Evolutionary conservation across 306 rosid genomes (phyloP).

Genomic region (Canavalia ensiformis): DNA sequence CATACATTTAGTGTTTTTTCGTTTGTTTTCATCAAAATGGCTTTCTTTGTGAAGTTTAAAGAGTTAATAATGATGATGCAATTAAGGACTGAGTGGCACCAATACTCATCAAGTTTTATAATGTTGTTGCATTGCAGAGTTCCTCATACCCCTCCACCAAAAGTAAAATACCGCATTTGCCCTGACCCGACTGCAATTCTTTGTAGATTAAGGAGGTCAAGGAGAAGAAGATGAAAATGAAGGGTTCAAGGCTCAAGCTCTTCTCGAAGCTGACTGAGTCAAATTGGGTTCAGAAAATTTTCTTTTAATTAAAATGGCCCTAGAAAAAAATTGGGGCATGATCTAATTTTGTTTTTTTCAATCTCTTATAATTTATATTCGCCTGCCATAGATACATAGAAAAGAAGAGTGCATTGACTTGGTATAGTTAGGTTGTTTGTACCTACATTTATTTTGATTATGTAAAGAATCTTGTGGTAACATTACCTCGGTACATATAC

Average conservation of each 20-base stretch:
- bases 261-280: background rate
- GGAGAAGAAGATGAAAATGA: constrained; percentile 56
- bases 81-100: background rate
- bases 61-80: constrained; percentile 24
- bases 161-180: constrained; percentile 78
- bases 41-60: background rate
- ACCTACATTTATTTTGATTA: constrained; percentile 17
- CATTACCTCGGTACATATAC: background rate
- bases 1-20: background rate
- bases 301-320: constrained; percentile 10
- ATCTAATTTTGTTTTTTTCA: background rate
- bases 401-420: constrained; percentile 20
- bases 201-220: constrained; percentile 73
- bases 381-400: background rate
- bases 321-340: background rate
- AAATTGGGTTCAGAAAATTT: background rate
- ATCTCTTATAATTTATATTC: background rate
- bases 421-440: constrained; percentile 14
- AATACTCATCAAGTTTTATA: background rate
- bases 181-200: constrained; percentile 84
- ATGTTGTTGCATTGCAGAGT: constrained; percentile 62
- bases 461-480: constrained; percentile 31
- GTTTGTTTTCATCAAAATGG: background rate
- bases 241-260: constrained; percentile 26
- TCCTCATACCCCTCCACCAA: constrained; percentile 60